Conservation (phyloP, 2,329 filamentous ascomycete species). For the Hymenoscyphus occultus region DNA sequence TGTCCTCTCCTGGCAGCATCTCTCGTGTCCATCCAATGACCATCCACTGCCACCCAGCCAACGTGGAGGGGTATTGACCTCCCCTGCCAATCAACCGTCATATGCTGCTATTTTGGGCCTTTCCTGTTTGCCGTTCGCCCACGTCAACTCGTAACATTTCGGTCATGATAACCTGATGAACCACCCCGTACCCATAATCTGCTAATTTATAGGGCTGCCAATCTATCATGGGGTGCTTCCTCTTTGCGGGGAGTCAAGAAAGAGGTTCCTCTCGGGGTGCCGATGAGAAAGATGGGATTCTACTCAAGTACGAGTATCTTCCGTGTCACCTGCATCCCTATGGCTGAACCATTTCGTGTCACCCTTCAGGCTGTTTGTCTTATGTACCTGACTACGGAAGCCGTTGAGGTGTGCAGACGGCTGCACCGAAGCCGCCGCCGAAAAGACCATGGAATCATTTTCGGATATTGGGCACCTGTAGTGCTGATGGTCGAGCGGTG, state of each 20-base stretch:
- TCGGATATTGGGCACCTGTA: neutral
- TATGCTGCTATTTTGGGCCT: constrained; percentile 4
- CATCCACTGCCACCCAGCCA: neutral
- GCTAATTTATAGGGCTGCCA: constrained; percentile 3
- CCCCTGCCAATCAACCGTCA: neutral
- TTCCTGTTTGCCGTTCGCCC: neutral
- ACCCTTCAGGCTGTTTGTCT: neutral
- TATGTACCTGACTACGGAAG: neutral
- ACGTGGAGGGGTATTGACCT: neutral
- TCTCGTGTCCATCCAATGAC: neutral
- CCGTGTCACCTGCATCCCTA: neutral
- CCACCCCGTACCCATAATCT: neutral
- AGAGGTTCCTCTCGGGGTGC: neutral
- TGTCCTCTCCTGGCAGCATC: constrained; percentile 1
- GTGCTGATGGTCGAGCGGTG: neutral
- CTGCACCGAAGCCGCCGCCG: neutral
- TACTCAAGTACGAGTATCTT: neutral
- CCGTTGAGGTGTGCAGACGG: neutral
- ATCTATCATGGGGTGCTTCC: neutral
- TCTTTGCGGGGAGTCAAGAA: neutral
- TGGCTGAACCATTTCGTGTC: neutral
- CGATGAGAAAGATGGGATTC: neutral
- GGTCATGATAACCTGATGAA: neutral
- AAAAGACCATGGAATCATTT: neutral
- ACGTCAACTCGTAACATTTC: neutral